Evolutionary conservation across 106 monocot genomes (phyloP).

Genomic region (Dendrobium officinale): DNA sequence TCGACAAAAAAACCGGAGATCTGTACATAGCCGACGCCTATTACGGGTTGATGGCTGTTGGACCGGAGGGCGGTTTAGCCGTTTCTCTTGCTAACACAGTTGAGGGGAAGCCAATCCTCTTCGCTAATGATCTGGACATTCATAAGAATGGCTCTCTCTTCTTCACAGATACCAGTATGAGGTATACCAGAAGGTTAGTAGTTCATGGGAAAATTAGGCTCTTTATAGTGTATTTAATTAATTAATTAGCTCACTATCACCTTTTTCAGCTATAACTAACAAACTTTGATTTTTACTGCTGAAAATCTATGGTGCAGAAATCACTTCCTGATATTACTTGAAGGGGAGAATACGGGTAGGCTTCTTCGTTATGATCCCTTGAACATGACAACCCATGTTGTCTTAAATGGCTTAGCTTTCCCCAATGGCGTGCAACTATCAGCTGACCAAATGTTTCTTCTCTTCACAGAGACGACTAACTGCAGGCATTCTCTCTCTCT

Average conservation of each 20-base stretch:
- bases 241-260: background rate
- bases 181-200: constrained; percentile 58
- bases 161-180: constrained; percentile 85
- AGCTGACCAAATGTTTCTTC: constrained; percentile 65
- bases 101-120: constrained; percentile 59
- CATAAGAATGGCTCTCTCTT: constrained; percentile 79
- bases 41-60: constrained; percentile 52
- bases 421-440: constrained; percentile 92
- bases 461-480: constrained; percentile 80
- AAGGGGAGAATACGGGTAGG: constrained; percentile 82
- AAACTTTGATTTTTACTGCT: too few relatives aligned
- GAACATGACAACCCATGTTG: constrained; percentile 48
- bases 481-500: constrained; percentile 38
- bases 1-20: constrained; percentile 46
- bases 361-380: constrained; percentile 73
- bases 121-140: constrained; percentile 85
- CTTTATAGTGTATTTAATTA: background rate
- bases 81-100: constrained; percentile 41
- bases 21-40: constrained; percentile 95
- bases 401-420: constrained; percentile 64
- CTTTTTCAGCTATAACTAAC: background rate
- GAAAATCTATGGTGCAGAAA: constrained; percentile 26
- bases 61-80: constrained; percentile 54
- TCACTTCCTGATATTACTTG: constrained; percentile 61
- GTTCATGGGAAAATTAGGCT: background rate